These are phyloP conservation scores for Leptographium procerum DNA, from an alignment of 2,329 filamentous ascomycete genomes.

Conservation along the genomic window DNA sequence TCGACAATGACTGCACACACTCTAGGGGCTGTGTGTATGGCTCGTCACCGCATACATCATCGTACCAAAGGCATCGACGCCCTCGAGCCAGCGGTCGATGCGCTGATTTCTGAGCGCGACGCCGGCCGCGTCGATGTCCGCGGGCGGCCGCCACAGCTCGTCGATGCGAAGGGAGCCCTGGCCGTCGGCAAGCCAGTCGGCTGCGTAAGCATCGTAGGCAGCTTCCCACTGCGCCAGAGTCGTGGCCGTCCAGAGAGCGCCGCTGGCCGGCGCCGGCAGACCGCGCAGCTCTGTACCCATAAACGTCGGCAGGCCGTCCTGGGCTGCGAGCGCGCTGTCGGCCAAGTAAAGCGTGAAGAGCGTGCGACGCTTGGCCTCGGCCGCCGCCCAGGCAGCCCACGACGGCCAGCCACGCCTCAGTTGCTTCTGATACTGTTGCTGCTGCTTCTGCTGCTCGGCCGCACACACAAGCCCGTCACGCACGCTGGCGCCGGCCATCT, in stretches of 20 bases:
- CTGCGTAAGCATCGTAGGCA: constrained; percentile 29
- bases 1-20: no score
- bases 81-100: constrained; percentile 37
- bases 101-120: constrained; percentile 17
- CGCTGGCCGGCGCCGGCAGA: constrained; percentile 28
- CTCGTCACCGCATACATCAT: constrained; percentile 39
- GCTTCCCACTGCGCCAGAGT: constrained; percentile 28
- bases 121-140: constrained; percentile 18
- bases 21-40: constrained; percentile 29
- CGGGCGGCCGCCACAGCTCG: constrained; percentile 36
- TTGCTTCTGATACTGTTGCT: background rate
- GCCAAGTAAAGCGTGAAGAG: constrained; percentile 42
- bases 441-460: constrained; percentile 21
- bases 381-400: constrained; percentile 44
- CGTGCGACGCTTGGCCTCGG: constrained; percentile 39
- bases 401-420: constrained; percentile 22
- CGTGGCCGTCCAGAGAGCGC: constrained; percentile 30
- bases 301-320: constrained; percentile 32
- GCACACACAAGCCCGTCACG: constrained; percentile 30
- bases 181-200: constrained; percentile 25
- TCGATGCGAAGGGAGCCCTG: constrained; percentile 29
- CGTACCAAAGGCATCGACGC: constrained; percentile 40
- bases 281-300: constrained; percentile 36
- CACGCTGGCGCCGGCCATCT: constrained; percentile 30
- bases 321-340: constrained; percentile 33